Evolutionary conservation across 1,284 basidiomycete species (phyloP), one percentile per base, ranked within the genome.

Genomic region (Coniferiporia weirii): DNA sequence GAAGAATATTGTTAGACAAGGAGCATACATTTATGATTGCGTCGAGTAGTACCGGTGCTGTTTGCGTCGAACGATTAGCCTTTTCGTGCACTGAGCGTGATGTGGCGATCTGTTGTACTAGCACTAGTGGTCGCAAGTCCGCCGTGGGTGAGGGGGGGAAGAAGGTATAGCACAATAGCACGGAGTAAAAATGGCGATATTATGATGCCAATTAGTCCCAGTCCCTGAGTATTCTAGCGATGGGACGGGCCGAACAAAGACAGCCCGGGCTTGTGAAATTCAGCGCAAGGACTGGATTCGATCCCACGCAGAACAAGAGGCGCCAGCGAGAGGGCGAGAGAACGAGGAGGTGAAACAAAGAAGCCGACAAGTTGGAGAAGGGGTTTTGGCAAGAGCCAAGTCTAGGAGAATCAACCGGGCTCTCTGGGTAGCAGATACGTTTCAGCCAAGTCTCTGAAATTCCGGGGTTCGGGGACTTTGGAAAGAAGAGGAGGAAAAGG

Each of bases 401-500:
- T 8, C 22, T 17, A 27, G n/a, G 50, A 45, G 56, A 52, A 52
- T 58, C 56, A 58, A 38, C 46, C 40, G 44, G 12, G 17, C 19
- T 46, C 36, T 22, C 34, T 56, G 54, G 48, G 32, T 56, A 48
- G 34, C n/a, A 17, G 19, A 36, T 15, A 32, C 46, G 27, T 27
- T 27, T 27, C 27, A 27, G 27, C 27, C 5, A 2, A 5, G 27
- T 27, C 27, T 27, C 27, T 27, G 27, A 27, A 27, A 27, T 27
- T 3, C 13, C 44, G 48, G 56, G 43, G n/a, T 15, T 52, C 51
- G 48, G 56, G 56, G 8, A 35, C 3, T 9, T 45, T 52, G 40
- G 56, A 52, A 52, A 48, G 20, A 12, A 38, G 27, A n/a, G 17
- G 17, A 12, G 43, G 22, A 34, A 57, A 51, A 57, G 55, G 56